These are phyloP conservation scores for Geotrichum carabidarum DNA, from an alignment of 1,139 yeast species.

Conservation along the genomic window DNA sequence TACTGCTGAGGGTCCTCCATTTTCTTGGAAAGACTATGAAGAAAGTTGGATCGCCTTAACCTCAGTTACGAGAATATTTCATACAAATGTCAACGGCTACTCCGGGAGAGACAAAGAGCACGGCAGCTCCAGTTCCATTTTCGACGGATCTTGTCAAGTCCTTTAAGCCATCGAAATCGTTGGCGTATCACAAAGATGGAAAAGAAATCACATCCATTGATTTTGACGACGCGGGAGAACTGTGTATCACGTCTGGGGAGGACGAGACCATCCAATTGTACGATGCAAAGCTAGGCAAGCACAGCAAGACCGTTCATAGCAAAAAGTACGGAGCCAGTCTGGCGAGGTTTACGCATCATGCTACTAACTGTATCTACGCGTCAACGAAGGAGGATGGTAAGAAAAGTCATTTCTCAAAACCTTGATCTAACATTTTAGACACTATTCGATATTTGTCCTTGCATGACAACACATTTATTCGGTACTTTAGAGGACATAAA, in stretches of 20 bases:
- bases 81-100: too few species aligned
- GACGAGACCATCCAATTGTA: slow-evolving; percentile 83
- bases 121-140: slow-evolving; percentile 28
- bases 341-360: slow-evolving; percentile 78
- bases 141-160: slow-evolving; percentile 44
- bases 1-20: too few species aligned
- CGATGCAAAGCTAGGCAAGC: slow-evolving; percentile 64
- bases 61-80: too few species aligned
- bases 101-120: too few species aligned
- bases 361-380: slow-evolving; percentile 71
- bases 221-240: slow-evolving; percentile 82
- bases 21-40: too few species aligned
- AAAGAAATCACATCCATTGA: slow-evolving; percentile 71
- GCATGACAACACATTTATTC: slow-evolving; percentile 69
- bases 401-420: slow-evolving; percentile 14
- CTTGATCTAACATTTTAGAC: slow-evolving; percentile 22
- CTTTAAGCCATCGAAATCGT: slow-evolving; percentile 54
- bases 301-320: slow-evolving; percentile 53
- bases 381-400: slow-evolving; percentile 76
- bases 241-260: slow-evolving; percentile 59
- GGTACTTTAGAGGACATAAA: slow-evolving; percentile 85
- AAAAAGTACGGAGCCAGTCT: slow-evolving; percentile 90
- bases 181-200: slow-evolving; percentile 48
- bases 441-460: slow-evolving; percentile 61
- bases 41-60: too few species aligned